These are phyloP conservation scores for Misopates orontium DNA, from an alignment of 257 asterid genomes.

Conservation along the genomic window DNA sequence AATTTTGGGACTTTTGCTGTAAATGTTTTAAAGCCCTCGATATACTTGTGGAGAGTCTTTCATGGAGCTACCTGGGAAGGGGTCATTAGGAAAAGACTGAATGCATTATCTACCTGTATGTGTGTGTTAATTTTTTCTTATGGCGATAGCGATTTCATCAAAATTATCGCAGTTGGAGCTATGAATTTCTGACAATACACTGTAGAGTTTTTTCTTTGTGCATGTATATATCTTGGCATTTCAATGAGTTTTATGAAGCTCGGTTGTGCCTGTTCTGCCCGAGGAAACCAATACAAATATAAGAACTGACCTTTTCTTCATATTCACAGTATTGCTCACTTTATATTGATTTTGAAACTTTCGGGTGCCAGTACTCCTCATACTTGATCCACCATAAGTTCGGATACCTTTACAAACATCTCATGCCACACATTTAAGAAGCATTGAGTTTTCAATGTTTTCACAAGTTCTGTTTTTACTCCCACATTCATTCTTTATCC, in stretches of 20 bases:
- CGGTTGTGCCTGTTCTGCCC: neutral
- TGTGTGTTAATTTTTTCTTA: too few relatives aligned
- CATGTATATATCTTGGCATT: neutral
- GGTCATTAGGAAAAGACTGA: constrained; percentile 13
- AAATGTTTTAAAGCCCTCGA: constrained; percentile 7
- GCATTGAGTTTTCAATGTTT: neutral
- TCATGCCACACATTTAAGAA: neutral
- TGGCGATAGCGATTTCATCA: too few relatives aligned
- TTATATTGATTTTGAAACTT: neutral
- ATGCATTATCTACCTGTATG: neutral
- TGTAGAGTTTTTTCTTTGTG: neutral
- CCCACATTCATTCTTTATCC: too few relatives aligned
- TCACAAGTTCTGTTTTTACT: neutral
- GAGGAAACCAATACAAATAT: neutral
- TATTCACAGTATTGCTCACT: neutral
- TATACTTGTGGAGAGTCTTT: neutral
- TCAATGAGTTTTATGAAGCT: constrained; percentile 1
- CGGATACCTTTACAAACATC: neutral
- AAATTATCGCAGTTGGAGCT: neutral
- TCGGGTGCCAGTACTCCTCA: neutral
- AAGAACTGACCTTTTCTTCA: neutral
- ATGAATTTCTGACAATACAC: neutral
- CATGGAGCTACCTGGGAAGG: neutral
- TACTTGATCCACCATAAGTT: neutral
- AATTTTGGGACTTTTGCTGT: constrained; percentile 6